phyloP scores from a whole-genome alignment of 345 rosid species.

The Trapa bicornis region DNA sequence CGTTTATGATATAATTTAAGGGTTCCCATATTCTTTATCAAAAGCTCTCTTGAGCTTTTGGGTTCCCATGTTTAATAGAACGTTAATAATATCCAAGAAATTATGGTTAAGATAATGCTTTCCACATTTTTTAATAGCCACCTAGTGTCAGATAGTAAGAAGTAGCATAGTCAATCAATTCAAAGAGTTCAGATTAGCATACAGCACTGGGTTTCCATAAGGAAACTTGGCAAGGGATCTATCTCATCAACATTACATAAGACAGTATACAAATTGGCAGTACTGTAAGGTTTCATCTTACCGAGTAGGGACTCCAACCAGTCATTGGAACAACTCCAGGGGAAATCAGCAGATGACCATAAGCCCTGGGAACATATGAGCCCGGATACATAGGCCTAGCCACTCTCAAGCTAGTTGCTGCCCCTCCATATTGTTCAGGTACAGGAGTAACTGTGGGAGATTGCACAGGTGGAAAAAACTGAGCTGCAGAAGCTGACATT shows the following conservation, averaged over 20 bases:
- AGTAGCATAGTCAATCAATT: background rate
- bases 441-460: conserved; percentile 45
- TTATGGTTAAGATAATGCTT: background rate
- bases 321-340: conserved; percentile 66
- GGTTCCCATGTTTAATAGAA: background rate
- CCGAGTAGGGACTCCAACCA: conserved; percentile 85
- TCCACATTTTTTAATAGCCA: background rate
- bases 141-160: too few relatives aligned
- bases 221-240: background rate
- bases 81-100: background rate
- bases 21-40: background rate
- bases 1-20: background rate
- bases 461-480: conserved; percentile 65
- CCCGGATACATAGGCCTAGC: conserved; percentile 61
- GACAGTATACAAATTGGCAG: background rate
- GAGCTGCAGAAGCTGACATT: conserved; percentile 49
- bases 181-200: background rate
- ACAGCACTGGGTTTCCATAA: background rate
- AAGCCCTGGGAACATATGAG: conserved; percentile 73
- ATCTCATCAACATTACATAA: background rate
- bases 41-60: background rate
- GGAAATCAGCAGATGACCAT: conserved; percentile 58
- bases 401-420: conserved; percentile 48
- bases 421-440: conserved; percentile 55
- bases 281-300: conserved; percentile 17